These are phyloP conservation scores for Eustoma russellianum DNA, from an alignment of 257 asterid genomes.

Conservation along the genomic window DNA sequence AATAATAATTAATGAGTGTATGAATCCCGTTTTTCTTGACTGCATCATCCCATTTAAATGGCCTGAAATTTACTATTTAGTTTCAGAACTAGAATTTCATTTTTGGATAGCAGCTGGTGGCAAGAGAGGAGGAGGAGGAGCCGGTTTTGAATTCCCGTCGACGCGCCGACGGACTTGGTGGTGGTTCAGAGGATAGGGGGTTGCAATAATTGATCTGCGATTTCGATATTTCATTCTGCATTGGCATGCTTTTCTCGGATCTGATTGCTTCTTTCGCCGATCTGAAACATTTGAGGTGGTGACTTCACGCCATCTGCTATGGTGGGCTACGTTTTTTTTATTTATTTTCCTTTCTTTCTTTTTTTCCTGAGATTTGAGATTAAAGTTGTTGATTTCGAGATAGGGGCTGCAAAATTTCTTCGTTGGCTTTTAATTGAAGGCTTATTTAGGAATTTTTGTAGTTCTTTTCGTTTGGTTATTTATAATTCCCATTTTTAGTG, in stretches of 20 bases:
- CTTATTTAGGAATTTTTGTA: no score
- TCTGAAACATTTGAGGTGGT: conserved; percentile 14
- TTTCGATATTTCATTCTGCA: conserved; percentile 6
- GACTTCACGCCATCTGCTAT: conserved; percentile 9
- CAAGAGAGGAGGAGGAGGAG: conserved; percentile 9
- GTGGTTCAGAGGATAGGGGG: conserved; percentile 17
- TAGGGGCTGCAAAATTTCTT: no score
- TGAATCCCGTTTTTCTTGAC: conserved; percentile 1
- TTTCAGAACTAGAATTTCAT: background rate
- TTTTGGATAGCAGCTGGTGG: background rate
- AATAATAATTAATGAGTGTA: conserved; percentile 4
- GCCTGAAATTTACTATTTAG: background rate
- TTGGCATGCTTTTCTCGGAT: conserved; percentile 21
- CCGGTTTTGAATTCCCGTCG: conserved; percentile 6
- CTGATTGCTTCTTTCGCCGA: conserved; percentile 27
- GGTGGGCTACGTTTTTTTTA: conserved; percentile 12
- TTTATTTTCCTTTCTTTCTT: background rate
- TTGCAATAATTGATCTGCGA: conserved; percentile 14
- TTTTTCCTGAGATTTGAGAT: background rate
- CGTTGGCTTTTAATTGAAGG: no score
- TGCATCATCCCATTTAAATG: conserved; percentile 4
- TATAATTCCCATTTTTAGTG: no score
- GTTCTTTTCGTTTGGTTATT: no score
- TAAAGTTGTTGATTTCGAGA: background rate
- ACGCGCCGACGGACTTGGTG: conserved; percentile 19